Evolutionary conservation across 106 monocot genomes (phyloP), one percentile per base, ranked within the genome.

Genomic region (Dactylorhiza incarnata): DNA sequence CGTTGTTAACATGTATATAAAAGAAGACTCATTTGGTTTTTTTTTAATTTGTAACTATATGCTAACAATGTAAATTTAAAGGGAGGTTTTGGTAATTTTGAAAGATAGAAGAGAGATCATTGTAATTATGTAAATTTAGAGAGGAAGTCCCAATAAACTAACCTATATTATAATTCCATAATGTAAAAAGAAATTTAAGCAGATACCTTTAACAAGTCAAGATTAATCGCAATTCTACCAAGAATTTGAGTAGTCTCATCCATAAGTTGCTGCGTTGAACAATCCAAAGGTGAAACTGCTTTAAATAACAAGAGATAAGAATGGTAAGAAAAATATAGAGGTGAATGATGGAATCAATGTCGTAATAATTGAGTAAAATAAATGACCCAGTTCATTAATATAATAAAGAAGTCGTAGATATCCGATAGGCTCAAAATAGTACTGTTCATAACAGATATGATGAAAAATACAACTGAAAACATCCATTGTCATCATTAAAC

Each of bases 231-330:
- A 72, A 91, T 88, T 71, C 77, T 81, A 74, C 58, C 68, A 68
- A 91, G 75, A 25, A 82, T 49, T 59, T 67, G 79, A 80, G 73
- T 76, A 73, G 84, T 91, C 77, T 88, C 88, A 73, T 86, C 82
- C 74, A 91, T 46, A 73, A 91, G 91, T 77, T 75, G 72, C 70
- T 63, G 78, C 20, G 81, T 87, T 56, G 78, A 78, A 77, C 70
- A 48, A 75, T 90, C 85, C 49, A 87, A 22, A 79, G 56, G 49
- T 43, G 85, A 72, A 22, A 47, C 81, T 81, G 70, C 26, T 49
- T 43, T 9, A 73, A 22, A 62, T 72, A 62, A 10, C 72, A 53
- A 54, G 56, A 72, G 14, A 22, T 1, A 65, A 26, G 26, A 24
- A 65, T 12, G 9, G 65, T 65, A 65, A 65, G 65, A 13, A 65